Evolutionary conservation across 306 rosid genomes (phyloP).

Genomic region (Fagus sylvatica): DNA sequence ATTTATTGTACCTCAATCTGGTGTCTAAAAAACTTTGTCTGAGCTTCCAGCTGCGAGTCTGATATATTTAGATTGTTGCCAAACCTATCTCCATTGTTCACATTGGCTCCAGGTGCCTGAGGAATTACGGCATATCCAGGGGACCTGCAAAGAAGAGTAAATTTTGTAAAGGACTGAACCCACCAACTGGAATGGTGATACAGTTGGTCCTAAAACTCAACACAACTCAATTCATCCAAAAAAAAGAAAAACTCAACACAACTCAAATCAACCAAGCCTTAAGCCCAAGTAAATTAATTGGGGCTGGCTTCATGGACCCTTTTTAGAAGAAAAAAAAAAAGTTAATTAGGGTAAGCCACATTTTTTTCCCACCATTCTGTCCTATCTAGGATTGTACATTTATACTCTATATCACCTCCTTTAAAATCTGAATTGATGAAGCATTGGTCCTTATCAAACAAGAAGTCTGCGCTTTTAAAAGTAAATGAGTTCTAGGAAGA

Average conservation of each 20-base stretch:
- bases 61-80: slow-evolving; percentile 39
- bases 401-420: neutral
- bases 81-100: slow-evolving; percentile 43
- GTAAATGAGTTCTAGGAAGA: no score
- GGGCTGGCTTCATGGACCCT: neutral
- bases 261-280: slow-evolving; percentile 3
- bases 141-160: slow-evolving; percentile 44
- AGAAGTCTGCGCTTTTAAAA: neutral
- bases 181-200: slow-evolving; percentile 12
- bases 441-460: neutral
- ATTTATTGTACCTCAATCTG: slow-evolving; percentile 68
- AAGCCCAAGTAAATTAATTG: neutral
- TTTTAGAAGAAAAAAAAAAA: no score
- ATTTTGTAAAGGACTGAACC: slow-evolving; percentile 1
- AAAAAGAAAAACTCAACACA: no score
- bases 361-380: neutral
- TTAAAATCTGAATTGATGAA: neutral
- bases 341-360: neutral
- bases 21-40: slow-evolving; percentile 47
- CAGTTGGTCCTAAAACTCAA: slow-evolving; percentile 12
- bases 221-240: no score
- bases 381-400: neutral
- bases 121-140: slow-evolving; percentile 61
- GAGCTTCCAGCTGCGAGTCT: slow-evolving; percentile 58
- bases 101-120: slow-evolving; percentile 27